Conservation (phyloP, 352 stramenopile species). For the Phytophthora chlamydospora region DNA sequence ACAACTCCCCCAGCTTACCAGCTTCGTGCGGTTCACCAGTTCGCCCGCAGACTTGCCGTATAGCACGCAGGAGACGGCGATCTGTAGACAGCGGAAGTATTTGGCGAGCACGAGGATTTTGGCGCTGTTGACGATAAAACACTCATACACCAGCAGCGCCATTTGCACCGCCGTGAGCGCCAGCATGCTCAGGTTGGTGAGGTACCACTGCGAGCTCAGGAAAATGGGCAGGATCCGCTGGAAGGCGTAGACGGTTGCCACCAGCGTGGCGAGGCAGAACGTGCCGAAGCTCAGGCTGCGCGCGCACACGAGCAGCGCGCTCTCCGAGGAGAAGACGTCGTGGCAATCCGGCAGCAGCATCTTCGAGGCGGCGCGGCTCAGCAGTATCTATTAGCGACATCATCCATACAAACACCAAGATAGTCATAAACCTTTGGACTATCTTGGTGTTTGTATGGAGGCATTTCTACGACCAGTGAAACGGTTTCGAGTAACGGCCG, state of each 20-base stretch:
- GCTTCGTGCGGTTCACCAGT: conserved; percentile 49
- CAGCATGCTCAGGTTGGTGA: conserved; percentile 68
- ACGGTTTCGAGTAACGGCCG: not conserved
- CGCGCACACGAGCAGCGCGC: conserved; percentile 55
- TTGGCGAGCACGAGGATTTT: conserved; percentile 73
- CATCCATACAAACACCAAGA: too few relatives aligned
- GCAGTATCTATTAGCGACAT: not conserved
- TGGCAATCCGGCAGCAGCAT: conserved; percentile 65
- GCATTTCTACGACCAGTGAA: not conserved
- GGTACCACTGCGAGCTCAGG: conserved; percentile 59
- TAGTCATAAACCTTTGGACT: too few relatives aligned
- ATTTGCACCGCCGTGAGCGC: conserved; percentile 65
- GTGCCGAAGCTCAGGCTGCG: conserved; percentile 67
- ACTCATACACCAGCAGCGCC: conserved; percentile 68
- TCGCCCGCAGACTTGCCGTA: conserved; percentile 75
- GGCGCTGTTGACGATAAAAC: conserved; percentile 59
- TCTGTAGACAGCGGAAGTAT: conserved; percentile 73
- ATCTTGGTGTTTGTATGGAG: too few relatives aligned
- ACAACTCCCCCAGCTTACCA: conserved; percentile 24
- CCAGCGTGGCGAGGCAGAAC: conserved; percentile 61
- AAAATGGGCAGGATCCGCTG: conserved; percentile 66
- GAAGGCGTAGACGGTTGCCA: conserved; percentile 46
- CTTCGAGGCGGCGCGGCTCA: not conserved
- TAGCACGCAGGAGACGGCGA: conserved; percentile 70
- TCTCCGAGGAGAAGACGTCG: conserved; percentile 41